phyloP scores from a whole-genome alignment of 208 protist species.

The Trypanosoma mega region DNA sequence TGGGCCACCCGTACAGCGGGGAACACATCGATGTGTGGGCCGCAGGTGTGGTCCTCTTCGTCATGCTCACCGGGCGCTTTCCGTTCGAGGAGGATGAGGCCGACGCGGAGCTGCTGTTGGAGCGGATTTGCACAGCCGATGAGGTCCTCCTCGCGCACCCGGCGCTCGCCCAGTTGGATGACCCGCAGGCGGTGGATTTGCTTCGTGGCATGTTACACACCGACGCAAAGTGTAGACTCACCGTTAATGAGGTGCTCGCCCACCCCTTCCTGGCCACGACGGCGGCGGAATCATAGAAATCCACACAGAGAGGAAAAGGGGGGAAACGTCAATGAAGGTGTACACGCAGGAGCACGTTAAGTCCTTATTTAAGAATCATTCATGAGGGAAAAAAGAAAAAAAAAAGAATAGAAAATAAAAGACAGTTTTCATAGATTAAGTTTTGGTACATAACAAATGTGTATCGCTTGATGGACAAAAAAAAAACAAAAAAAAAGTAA shows the following conservation, averaged over 20 bases:
- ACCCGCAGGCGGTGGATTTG: conserved; percentile 60
- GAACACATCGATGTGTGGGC: conserved; percentile 95
- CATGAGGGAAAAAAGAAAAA: too few relatives aligned
- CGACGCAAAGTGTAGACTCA: conserved; percentile 46
- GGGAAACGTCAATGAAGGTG: too few relatives aligned
- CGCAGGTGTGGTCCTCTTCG: conserved; percentile 94
- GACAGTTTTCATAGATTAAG: not conserved
- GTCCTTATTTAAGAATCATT: too few relatives aligned
- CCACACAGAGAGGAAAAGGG: too few relatives aligned
- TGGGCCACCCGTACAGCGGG: conserved; percentile 84
- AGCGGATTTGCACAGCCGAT: conserved; percentile 53
- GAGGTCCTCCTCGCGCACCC: conserved; percentile 45
- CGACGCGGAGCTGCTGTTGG: conserved; percentile 23
- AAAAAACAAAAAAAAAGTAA: not conserved
- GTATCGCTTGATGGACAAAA: not conserved
- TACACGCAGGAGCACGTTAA: too few relatives aligned
- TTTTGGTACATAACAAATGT: not conserved
- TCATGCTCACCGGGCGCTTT: conserved; percentile 86
- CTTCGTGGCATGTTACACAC: conserved; percentile 59
- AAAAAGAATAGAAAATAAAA: too few relatives aligned
- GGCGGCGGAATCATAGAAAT: not conserved
- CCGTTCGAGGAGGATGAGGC: conserved; percentile 72
- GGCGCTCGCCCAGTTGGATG: conserved; percentile 35
- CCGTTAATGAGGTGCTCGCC: conserved; percentile 52
- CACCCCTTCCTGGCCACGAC: conserved; percentile 44